phyloP scores from a whole-genome alignment of 176 grass and related monocot genomes.

The Zoysia japonica region DNA sequence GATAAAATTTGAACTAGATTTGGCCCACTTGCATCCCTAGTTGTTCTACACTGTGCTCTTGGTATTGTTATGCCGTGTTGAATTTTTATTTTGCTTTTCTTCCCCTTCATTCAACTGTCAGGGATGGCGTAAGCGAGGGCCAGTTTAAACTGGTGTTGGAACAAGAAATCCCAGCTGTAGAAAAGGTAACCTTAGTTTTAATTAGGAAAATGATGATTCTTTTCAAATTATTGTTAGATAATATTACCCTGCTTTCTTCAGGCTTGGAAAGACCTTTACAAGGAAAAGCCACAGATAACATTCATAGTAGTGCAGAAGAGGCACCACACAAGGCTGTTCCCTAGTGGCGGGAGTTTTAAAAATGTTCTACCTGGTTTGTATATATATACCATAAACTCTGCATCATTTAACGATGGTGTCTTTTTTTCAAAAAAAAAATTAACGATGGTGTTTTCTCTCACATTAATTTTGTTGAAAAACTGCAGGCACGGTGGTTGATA shows the following conservation, averaged over 20 bases:
- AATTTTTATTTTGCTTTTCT: too few species aligned
- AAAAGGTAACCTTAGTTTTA: slow-evolving; percentile 44
- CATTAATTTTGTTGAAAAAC: slow-evolving; percentile 5
- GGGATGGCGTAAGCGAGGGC: slow-evolving; percentile 83
- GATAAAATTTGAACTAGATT: too few species aligned
- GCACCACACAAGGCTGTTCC: slow-evolving; percentile 75
- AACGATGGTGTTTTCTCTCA: not conserved
- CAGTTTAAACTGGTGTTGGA: slow-evolving; percentile 71
- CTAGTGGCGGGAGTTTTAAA: slow-evolving; percentile 38
- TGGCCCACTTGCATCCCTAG: too few species aligned
- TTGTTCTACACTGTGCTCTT: not conserved
- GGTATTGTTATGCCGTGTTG: too few species aligned
- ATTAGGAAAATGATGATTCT: not conserved
- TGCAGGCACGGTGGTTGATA: slow-evolving; percentile 79
- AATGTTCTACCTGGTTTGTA: slow-evolving; percentile 67
- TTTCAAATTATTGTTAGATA: not conserved
- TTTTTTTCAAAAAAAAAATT: too few species aligned
- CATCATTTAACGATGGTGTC: not conserved
- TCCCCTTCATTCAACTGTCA: not conserved
- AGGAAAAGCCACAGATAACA: slow-evolving; percentile 54
- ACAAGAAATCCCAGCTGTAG: slow-evolving; percentile 62
- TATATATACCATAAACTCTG: not conserved
- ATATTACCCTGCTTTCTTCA: slow-evolving; percentile 9
- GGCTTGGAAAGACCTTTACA: slow-evolving; percentile 70
- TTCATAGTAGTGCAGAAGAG: slow-evolving; percentile 92